phyloP scores from a whole-genome alignment of 192 early-diverging fungal genomes.

The Umbelopsis sp. region DNA sequence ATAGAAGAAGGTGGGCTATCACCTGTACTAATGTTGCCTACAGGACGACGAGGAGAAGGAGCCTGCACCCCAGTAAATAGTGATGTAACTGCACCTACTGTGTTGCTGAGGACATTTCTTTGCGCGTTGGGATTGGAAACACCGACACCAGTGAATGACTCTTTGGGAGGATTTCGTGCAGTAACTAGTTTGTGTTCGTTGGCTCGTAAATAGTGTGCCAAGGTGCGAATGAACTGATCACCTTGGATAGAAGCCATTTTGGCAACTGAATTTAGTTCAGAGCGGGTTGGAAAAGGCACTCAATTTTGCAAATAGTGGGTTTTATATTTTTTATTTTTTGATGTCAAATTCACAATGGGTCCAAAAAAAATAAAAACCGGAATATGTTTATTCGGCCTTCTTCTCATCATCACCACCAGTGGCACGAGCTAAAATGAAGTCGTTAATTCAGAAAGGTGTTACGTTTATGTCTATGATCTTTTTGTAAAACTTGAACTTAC shows the following conservation, averaged over 20 bases:
- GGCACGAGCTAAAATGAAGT: constrained; percentile 30
- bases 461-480: background rate
- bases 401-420: constrained; percentile 40
- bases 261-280: background rate
- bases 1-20: constrained; percentile 18
- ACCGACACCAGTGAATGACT: constrained; percentile 6
- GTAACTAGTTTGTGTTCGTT: constrained; percentile 46
- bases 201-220: constrained; percentile 54
- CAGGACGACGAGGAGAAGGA: background rate
- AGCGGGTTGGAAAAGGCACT: background rate
- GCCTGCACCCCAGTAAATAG: constrained; percentile 17
- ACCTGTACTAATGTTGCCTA: constrained; percentile 14
- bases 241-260: constrained; percentile 33
- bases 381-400: constrained; percentile 21
- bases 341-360: constrained; percentile 19
- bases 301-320: background rate
- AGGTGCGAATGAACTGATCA: constrained; percentile 57
- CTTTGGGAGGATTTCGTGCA: constrained; percentile 4
- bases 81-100: constrained; percentile 17
- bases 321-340: constrained; percentile 11
- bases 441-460: background rate
- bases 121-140: constrained; percentile 1
- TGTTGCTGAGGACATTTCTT: background rate
- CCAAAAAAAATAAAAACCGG: background rate
- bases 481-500: constrained; percentile 25